A percentile compares a stretch with the other conserved stretches of the same genome.
Evolutionary conservation across 345 rosid species (phyloP).

Genomic region (Hibiscus trionum): DNA sequence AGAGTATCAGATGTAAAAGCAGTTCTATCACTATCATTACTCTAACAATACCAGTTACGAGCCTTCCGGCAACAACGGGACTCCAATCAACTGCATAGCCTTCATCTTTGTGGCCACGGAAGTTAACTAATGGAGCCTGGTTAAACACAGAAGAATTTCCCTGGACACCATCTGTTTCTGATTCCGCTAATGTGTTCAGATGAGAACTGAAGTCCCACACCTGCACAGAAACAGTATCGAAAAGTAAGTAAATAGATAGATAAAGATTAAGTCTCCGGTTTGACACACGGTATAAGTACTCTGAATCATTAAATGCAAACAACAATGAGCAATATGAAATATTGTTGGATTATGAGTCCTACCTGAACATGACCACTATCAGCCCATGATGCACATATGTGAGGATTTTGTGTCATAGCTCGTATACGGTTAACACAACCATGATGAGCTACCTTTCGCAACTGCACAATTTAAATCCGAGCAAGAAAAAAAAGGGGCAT

Average conservation of each 20-base stretch:
- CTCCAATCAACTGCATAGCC: constrained; percentile 95
- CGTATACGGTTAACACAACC: constrained; percentile 89
- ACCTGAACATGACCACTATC: constrained; percentile 94
- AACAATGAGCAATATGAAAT: not conserved
- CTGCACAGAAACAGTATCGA: constrained; percentile 26
- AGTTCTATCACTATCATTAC: not conserved
- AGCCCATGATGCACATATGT: constrained; percentile 90
- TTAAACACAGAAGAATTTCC: constrained; percentile 49
- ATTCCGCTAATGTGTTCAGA: constrained; percentile 68
- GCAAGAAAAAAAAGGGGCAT: not conserved
- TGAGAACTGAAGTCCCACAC: constrained; percentile 85
- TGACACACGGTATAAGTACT: not conserved
- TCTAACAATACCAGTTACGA: constrained; percentile 56
- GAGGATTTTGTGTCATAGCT: constrained; percentile 82
- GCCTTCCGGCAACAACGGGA: constrained; percentile 74
- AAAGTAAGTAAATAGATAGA: not conserved
- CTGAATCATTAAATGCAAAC: not conserved
- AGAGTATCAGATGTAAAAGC: not conserved
- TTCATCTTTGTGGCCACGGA: constrained; percentile 87
- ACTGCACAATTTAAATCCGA: constrained; percentile 31
- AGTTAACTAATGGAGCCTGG: constrained; percentile 70
- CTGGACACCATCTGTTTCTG: constrained; percentile 50
- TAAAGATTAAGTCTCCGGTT: not conserved
- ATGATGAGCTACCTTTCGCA: constrained; percentile 71
- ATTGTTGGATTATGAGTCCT: constrained; percentile 9